Evolutionary conservation across 768 basidiomycete species (phyloP).

Genomic region (Pleurotus tuber-regium): DNA sequence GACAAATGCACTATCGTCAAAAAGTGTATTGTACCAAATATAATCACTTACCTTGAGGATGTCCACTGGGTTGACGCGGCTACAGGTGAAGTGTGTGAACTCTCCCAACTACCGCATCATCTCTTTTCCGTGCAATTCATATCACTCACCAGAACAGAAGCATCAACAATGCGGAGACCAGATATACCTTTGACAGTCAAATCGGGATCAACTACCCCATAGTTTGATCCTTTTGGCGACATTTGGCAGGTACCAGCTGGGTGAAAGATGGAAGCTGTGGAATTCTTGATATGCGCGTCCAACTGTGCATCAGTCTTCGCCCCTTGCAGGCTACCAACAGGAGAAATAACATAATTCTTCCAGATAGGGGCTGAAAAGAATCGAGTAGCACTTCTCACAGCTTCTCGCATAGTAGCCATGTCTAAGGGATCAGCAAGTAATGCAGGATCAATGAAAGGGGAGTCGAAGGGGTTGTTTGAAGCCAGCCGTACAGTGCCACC

Average conservation of each 20-base stretch:
- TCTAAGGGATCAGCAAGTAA: slow-evolving; percentile 34
- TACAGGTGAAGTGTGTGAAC: background rate
- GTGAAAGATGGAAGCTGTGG: slow-evolving; percentile 25
- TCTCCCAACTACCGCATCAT: background rate
- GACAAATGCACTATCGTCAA: too few species aligned
- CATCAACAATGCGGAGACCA: slow-evolving; percentile 30
- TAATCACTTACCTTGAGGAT: slow-evolving; percentile 7
- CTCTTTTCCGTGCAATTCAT: too few species aligned
- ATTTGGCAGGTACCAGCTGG: slow-evolving; percentile 32
- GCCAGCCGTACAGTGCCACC: slow-evolving; percentile 37
- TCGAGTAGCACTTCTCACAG: slow-evolving; percentile 19
- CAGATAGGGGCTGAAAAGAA: slow-evolving; percentile 26
- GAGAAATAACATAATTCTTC: slow-evolving; percentile 23
- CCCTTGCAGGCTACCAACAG: slow-evolving; percentile 17
- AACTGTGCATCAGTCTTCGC: slow-evolving; percentile 24
- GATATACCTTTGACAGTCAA: slow-evolving; percentile 31
- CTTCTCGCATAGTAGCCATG: slow-evolving; percentile 24
- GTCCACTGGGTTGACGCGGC: slow-evolving; percentile 3
- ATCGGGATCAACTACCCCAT: slow-evolving; percentile 36
- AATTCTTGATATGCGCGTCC: slow-evolving; percentile 20
- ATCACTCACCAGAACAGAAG: slow-evolving; percentile 30
- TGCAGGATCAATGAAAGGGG: slow-evolving; percentile 48
- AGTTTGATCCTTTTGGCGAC: slow-evolving; percentile 22
- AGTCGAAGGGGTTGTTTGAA: slow-evolving; percentile 43
- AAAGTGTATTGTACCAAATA: too few species aligned